These are phyloP conservation scores for Rhododendron ferrugineum DNA, from an alignment of 148 eudicot genomes.

Conservation along the genomic window DNA sequence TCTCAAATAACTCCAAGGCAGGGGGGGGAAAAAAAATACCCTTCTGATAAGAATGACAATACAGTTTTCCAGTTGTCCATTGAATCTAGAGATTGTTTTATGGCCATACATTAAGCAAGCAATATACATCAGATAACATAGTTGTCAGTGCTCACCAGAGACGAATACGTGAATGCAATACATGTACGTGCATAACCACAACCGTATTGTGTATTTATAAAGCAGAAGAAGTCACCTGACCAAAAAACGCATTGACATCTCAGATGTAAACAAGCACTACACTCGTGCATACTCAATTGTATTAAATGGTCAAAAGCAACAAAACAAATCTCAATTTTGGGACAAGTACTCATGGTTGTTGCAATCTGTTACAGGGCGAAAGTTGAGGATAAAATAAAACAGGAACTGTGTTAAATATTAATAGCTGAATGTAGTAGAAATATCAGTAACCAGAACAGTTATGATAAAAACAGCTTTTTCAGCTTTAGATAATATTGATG, in stretches of 20 bases:
- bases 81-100: background rate
- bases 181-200: background rate
- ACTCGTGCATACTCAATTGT: background rate
- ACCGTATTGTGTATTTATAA: background rate
- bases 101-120: background rate
- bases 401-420: background rate
- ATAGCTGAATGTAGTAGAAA: background rate
- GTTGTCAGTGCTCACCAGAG: background rate
- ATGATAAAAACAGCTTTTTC: background rate
- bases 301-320: background rate
- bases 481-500: background rate
- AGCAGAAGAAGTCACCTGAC: background rate
- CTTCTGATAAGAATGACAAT: background rate
- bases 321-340: background rate
- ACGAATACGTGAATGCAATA: background rate
- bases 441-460: background rate
- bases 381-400: background rate
- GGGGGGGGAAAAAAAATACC: background rate
- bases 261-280: background rate
- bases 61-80: background rate
- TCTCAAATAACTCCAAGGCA: background rate
- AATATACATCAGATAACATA: background rate
- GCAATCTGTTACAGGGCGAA: background rate
- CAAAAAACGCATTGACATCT: background rate
- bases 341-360: background rate